These are phyloP conservation scores for Mortierella sp. DNA, from an alignment of 371 early-diverging fungal species.

Conservation along the genomic window DNA sequence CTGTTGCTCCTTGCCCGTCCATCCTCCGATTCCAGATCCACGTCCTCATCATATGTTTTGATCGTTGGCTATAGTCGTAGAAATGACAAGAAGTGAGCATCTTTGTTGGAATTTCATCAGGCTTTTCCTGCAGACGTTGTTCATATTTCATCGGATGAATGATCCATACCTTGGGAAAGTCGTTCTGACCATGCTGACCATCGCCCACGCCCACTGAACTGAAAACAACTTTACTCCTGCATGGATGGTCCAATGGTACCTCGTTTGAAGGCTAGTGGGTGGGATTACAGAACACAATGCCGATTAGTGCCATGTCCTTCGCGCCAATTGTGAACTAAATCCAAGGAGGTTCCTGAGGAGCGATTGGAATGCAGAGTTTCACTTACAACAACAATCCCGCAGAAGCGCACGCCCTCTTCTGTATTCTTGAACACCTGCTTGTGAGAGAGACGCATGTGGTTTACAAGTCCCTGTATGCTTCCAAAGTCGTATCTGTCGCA, in stretches of 20 bases:
- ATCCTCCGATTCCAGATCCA: slow-evolving; percentile 70
- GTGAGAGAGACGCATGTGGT: slow-evolving; percentile 84
- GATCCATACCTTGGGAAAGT: slow-evolving; percentile 36
- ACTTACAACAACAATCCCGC: slow-evolving; percentile 73
- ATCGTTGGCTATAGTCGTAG: slow-evolving; percentile 69
- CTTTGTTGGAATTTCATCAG: no score
- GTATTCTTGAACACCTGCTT: slow-evolving; percentile 75
- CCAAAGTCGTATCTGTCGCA: slow-evolving; percentile 77
- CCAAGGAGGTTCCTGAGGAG: neutral
- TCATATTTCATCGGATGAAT: no score
- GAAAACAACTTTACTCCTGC: slow-evolving; percentile 58
- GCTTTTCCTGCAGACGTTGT: neutral
- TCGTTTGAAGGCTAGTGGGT: slow-evolving; percentile 58
- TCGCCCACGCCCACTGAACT: slow-evolving; percentile 39
- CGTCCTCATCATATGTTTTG: slow-evolving; percentile 79
- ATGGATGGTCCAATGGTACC: slow-evolving; percentile 72
- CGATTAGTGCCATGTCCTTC: neutral
- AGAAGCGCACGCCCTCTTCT: slow-evolving; percentile 76
- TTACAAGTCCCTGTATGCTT: slow-evolving; percentile 83
- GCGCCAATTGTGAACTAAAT: neutral
- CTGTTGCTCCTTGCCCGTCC: slow-evolving; percentile 31
- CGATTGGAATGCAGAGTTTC: neutral
- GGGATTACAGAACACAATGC: neutral
- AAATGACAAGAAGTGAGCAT: neutral
- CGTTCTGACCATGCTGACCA: slow-evolving; percentile 17